Evolutionary conservation across 2,329 filamentous ascomycete genomes (phyloP).

Genomic region (Ophiostoma angusticollis): DNA sequence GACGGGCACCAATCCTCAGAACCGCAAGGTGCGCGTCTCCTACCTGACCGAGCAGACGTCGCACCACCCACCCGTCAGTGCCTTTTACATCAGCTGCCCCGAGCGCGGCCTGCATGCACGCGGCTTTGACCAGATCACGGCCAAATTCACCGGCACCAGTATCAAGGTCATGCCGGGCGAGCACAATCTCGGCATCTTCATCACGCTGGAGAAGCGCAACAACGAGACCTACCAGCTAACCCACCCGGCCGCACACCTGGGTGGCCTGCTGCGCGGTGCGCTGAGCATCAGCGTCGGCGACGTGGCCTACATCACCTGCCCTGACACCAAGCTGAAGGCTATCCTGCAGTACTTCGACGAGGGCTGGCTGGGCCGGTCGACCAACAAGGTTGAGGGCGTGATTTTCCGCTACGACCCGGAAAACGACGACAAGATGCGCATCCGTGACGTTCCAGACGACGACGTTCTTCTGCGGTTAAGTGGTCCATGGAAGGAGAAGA

Average conservation of each 20-base stretch:
- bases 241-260: conserved; percentile 85
- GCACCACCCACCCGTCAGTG: conserved; percentile 93
- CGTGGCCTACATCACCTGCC: conserved; percentile 74
- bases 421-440: conserved; percentile 64
- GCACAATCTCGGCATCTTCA: conserved; percentile 92
- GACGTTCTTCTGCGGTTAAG: conserved; percentile 73
- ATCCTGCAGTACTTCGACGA: conserved; percentile 91
- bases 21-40: conserved; percentile 60
- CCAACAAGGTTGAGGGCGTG: conserved; percentile 83
- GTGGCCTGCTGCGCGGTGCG: conserved; percentile 76
- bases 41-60: conserved; percentile 97
- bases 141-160: conserved; percentile 94
- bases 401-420: conserved; percentile 83
- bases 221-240: conserved; percentile 91
- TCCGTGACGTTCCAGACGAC: conserved; percentile 76
- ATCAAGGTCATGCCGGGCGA: conserved; percentile 83
- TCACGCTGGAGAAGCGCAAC: conserved; percentile 65
- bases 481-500: conserved; percentile 71
- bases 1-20: conserved; percentile 27
- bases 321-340: conserved; percentile 80
- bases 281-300: conserved; percentile 85
- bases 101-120: conserved; percentile 77
- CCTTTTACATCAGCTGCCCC: conserved; percentile 86
- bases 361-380: conserved; percentile 82
- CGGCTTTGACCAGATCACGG: conserved; percentile 91